These are phyloP conservation scores for Cruciata laevipes DNA, from an alignment of 257 asterid genomes.

Conservation along the genomic window DNA sequence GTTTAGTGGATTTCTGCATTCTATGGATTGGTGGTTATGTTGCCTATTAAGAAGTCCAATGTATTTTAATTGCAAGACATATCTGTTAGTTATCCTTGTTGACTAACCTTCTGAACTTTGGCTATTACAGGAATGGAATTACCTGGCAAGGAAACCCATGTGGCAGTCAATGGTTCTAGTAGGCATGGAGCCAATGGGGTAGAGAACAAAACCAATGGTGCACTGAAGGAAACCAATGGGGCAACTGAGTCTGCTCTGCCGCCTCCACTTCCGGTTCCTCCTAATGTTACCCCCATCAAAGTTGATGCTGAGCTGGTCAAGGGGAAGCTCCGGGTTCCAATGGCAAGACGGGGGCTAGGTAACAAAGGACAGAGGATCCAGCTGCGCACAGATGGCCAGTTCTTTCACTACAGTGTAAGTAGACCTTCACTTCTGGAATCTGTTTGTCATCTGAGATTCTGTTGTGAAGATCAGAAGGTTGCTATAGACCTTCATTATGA, in stretches of 20 bases:
- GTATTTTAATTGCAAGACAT: no score
- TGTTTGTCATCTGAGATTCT: no score
- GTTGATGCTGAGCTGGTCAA: constrained; percentile 37
- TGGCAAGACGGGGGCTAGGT: constrained; percentile 79
- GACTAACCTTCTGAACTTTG: not conserved
- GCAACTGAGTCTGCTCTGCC: constrained; percentile 41
- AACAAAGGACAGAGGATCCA: constrained; percentile 65
- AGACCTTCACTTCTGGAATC: not conserved
- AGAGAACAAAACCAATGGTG: constrained; percentile 32
- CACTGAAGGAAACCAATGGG: constrained; percentile 20
- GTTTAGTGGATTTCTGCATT: no score
- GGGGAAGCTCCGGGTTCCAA: constrained; percentile 58
- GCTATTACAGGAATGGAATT: constrained; percentile 17
- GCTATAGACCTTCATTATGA: no score
- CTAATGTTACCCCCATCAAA: constrained; percentile 51
- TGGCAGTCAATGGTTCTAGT: constrained; percentile 22
- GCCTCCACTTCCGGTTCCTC: constrained; percentile 82
- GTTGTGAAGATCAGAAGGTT: no score
- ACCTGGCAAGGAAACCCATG: constrained; percentile 8
- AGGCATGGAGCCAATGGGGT: constrained; percentile 23
- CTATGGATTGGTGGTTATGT: no score
- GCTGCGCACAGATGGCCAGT: constrained; percentile 56
- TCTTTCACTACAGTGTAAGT: constrained; percentile 90
- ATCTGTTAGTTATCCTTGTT: not conserved
- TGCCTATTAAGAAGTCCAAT: no score